Conservation (phyloP, 768 basidiomycete genomes). For the Pleurotus salmoneostramineus region DNA sequence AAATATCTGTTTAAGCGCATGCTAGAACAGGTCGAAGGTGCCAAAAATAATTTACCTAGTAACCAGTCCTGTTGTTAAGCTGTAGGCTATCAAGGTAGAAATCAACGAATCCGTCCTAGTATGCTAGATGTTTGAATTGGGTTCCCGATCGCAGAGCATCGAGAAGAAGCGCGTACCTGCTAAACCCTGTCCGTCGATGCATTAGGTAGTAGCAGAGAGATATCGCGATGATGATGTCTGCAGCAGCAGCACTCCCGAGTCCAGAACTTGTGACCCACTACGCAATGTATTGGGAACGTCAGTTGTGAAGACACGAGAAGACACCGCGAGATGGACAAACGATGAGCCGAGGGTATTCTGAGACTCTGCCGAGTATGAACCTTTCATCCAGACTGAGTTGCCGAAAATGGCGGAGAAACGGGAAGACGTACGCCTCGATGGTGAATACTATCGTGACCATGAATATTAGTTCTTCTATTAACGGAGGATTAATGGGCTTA, state of each 20-base stretch:
- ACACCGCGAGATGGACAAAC: constrained; percentile 18
- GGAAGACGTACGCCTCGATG: constrained; percentile 32
- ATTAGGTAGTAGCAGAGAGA: constrained; percentile 45
- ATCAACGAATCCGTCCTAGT: constrained; percentile 41
- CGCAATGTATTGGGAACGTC: constrained; percentile 44
- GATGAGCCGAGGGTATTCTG: constrained; percentile 29
- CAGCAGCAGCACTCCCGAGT: constrained; percentile 41
- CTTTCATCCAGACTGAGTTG: constrained; percentile 16
- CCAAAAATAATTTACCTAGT: constrained; percentile 27
- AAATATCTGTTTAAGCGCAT: constrained; percentile 1
- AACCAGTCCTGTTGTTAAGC: constrained; percentile 39
- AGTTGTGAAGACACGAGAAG: neutral
- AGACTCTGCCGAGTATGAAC: constrained; percentile 28
- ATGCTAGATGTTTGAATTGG: neutral
- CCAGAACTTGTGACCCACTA: constrained; percentile 49
- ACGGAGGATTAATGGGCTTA: constrained; percentile 15
- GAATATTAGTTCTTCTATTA: neutral
- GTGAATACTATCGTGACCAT: constrained; percentile 35
- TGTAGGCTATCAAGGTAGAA: constrained; percentile 37
- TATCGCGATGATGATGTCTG: constrained; percentile 45
- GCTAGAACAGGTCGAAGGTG: neutral
- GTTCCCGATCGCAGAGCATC: neutral
- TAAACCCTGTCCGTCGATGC: constrained; percentile 43
- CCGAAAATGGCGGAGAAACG: constrained; percentile 6
- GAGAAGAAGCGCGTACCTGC: constrained; percentile 22